Percentiles rank a stretch among this genome's conserved stretches.
These are phyloP conservation scores for Annulohypoxylon stygium DNA, from an alignment of 495 filamentous ascomycete genomes.

Conservation along the genomic window DNA sequence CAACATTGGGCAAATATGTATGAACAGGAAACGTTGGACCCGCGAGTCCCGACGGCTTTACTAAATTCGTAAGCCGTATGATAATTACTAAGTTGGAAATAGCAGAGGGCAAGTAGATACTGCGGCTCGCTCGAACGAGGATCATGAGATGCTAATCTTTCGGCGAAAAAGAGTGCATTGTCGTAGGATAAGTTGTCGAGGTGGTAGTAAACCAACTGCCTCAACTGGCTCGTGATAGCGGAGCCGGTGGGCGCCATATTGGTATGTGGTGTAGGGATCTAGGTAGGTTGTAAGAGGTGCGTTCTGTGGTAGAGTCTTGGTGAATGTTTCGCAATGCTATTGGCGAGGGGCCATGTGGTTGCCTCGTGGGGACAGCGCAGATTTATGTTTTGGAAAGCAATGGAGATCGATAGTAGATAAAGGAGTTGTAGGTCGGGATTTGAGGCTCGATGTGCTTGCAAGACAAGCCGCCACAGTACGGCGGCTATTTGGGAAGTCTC, in stretches of 20 bases:
- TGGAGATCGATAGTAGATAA: constrained; percentile 1
- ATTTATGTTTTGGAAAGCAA: constrained; percentile 24
- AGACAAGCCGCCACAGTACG: not conserved
- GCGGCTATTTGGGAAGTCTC: constrained; percentile 9
- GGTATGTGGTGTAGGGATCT: not conserved
- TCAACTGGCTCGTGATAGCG: constrained; percentile 78
- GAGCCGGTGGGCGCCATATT: constrained; percentile 79
- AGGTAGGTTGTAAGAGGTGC: constrained; percentile 17
- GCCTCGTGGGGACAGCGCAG: constrained; percentile 25
- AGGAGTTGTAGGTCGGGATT: not conserved
- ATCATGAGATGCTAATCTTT: constrained; percentile 86
- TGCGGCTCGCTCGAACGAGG: constrained; percentile 80
- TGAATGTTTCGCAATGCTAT: constrained; percentile 26
- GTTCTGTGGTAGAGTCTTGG: constrained; percentile 12
- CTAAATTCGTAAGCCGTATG: constrained; percentile 75
- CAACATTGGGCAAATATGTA: constrained; percentile 94
- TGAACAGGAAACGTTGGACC: constrained; percentile 84
- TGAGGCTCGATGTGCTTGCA: constrained; percentile 19
- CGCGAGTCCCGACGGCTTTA: constrained; percentile 71
- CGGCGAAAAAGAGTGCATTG: constrained; percentile 92
- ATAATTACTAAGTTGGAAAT: constrained; percentile 83
- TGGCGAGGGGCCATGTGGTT: constrained; percentile 49
- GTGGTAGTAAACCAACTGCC: constrained; percentile 90
- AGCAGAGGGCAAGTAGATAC: constrained; percentile 85
- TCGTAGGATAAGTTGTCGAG: constrained; percentile 89